Evolutionary conservation across 257 asterid species (phyloP).

Genomic region (Knoxia roxburghii): DNA sequence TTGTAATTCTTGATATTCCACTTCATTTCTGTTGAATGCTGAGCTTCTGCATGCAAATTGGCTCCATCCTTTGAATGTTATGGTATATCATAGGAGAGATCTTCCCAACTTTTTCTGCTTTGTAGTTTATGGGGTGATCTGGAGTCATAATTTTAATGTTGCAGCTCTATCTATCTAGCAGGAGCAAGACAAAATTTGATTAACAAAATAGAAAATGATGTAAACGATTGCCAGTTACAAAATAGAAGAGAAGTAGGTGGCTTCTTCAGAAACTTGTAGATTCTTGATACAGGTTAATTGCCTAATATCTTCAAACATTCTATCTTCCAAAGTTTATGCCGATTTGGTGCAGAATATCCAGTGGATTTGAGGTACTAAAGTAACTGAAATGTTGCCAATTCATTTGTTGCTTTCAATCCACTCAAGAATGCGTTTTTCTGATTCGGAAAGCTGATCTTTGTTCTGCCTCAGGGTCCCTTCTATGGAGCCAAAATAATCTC

Average conservation of each 20-base stretch:
- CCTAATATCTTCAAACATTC: not conserved
- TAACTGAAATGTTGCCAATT: not conserved
- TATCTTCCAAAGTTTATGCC: not conserved
- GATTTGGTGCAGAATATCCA: not conserved
- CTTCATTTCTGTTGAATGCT: not conserved
- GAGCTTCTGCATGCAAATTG: not conserved
- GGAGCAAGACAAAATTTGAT: not conserved
- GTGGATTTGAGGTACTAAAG: not conserved
- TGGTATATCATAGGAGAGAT: not conserved
- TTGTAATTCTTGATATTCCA: not conserved
- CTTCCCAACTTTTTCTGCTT: not conserved
- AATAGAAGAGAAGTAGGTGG: not conserved
- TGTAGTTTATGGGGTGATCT: not conserved
- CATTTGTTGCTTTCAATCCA: conserved; percentile 69
- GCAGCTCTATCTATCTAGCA: not conserved
- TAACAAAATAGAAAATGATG: too few relatives aligned
- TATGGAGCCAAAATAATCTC: conserved; percentile 64
- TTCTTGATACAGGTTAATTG: not conserved
- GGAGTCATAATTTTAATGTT: not conserved
- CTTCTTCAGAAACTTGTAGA: not conserved
- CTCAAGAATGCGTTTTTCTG: conserved; percentile 72
- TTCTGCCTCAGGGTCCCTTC: conserved; percentile 69
- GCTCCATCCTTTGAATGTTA: not conserved
- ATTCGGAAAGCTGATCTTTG: conserved; percentile 48
- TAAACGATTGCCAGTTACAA: not conserved